Evolutionary conservation across 2,329 filamentous ascomycete genomes (phyloP).

Genomic region (Aspergillus niger): DNA sequence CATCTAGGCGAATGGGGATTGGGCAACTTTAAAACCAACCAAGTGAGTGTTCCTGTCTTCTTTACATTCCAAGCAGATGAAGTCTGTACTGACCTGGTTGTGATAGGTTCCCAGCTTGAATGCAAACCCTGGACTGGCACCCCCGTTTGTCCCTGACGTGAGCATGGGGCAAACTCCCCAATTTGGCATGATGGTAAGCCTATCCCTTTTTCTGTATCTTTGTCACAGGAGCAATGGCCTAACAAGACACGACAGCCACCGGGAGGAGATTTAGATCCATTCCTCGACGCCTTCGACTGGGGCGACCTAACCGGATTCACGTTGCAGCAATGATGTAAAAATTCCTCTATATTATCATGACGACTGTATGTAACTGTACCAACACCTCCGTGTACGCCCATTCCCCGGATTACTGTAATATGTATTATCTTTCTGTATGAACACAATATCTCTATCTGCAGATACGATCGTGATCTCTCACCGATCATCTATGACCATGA

Average conservation of each 20-base stretch:
- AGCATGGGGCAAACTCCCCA: conserved; percentile 26
- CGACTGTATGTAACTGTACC: background rate
- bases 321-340: conserved; percentile 20
- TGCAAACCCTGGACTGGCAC: conserved; percentile 23
- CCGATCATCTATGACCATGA: background rate
- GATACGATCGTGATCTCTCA: too few relatives aligned
- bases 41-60: conserved; percentile 19
- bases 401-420: background rate
- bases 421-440: background rate
- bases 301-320: conserved; percentile 35
- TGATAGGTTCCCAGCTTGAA: conserved; percentile 26
- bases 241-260: conserved; percentile 23
- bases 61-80: background rate
- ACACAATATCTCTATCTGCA: too few relatives aligned
- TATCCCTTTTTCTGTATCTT: background rate
- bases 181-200: conserved; percentile 30
- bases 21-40: conserved; percentile 35
- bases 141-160: conserved; percentile 26
- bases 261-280: conserved; percentile 35
- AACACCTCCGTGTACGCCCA: background rate
- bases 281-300: conserved; percentile 39
- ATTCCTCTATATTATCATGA: background rate
- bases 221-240: background rate
- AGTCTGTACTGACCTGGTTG: background rate
- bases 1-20: conserved; percentile 33